These are phyloP conservation scores for Halophytophthora polymorphica DNA, from an alignment of 352 stramenopile genomes.

Conservation along the genomic window DNA sequence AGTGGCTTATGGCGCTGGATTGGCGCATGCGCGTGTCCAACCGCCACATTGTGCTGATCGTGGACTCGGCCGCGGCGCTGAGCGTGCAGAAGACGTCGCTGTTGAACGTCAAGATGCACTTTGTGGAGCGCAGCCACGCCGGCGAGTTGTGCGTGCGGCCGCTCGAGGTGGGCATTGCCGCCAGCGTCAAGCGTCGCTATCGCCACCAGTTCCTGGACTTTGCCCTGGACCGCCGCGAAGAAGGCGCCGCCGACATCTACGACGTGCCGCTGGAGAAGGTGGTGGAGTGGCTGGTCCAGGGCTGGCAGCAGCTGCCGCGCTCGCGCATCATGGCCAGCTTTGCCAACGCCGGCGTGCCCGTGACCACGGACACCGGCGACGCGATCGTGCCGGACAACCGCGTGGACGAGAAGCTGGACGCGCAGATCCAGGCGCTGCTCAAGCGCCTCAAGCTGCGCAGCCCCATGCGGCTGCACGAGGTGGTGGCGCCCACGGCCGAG, in stretches of 20 bases:
- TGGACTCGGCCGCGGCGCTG: slow-evolving; percentile 56
- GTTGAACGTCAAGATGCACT: slow-evolving; percentile 65
- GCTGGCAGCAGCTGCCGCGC: slow-evolving; percentile 56
- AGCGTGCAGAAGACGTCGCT: slow-evolving; percentile 55
- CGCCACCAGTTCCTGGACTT: slow-evolving; percentile 44
- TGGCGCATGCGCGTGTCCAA: slow-evolving; percentile 75
- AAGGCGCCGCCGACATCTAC: slow-evolving; percentile 33
- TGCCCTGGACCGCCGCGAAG: slow-evolving; percentile 41
- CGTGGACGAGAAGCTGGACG: slow-evolving; percentile 47
- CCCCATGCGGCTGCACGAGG: slow-evolving; percentile 48
- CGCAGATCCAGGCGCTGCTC: slow-evolving; percentile 48
- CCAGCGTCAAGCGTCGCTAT: slow-evolving; percentile 57
- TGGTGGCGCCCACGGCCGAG: slow-evolving; percentile 43
- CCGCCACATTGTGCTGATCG: slow-evolving; percentile 62
- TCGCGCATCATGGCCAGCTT: slow-evolving; percentile 52
- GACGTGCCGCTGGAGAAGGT: slow-evolving; percentile 44
- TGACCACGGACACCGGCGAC: slow-evolving; percentile 12
- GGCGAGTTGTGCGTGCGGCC: slow-evolving; percentile 38
- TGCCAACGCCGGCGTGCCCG: slow-evolving; percentile 28
- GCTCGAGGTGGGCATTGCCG: slow-evolving; percentile 41
- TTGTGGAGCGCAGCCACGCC: slow-evolving; percentile 30
- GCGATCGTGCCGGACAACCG: slow-evolving; percentile 27
- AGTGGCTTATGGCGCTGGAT: slow-evolving; percentile 76
- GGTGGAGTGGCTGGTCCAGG: slow-evolving; percentile 54
- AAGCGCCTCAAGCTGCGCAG: slow-evolving; percentile 48